Evolutionary conservation across 176 grass and related monocot species (phyloP).

Genomic region (Musa schizocarpa): DNA sequence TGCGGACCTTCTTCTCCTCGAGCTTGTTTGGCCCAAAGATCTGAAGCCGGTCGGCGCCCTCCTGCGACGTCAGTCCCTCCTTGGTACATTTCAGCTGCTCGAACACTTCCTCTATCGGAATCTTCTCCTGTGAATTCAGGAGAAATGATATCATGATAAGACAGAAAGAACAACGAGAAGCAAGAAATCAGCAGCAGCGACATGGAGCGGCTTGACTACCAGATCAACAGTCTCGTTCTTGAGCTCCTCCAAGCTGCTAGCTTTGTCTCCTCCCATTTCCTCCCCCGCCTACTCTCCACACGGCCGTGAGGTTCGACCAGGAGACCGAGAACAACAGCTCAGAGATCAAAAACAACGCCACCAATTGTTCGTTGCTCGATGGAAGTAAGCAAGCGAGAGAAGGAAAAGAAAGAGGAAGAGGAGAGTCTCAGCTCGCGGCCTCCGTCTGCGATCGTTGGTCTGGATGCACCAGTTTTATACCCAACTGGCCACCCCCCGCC

Average conservation of each 20-base stretch:
- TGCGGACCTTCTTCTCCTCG: constrained; percentile 72
- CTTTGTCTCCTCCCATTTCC: not conserved
- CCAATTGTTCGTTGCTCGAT: too few species aligned
- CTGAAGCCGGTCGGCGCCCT: constrained; percentile 48
- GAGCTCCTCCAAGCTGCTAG: constrained; percentile 41
- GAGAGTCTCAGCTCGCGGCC: too few species aligned
- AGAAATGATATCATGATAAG: not conserved
- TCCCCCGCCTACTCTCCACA: not conserved
- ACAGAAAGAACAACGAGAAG: not conserved
- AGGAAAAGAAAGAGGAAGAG: too few species aligned
- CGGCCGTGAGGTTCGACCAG: too few species aligned
- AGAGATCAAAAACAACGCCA: too few species aligned
- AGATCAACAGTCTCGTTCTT: constrained; percentile 87
- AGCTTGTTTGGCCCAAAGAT: constrained; percentile 94
- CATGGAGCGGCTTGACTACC: constrained; percentile 31
- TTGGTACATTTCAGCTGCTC: constrained; percentile 94
- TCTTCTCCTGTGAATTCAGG: constrained; percentile 49
- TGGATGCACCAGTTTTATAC: too few species aligned
- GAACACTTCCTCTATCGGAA: constrained; percentile 97
- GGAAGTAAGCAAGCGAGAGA: too few species aligned
- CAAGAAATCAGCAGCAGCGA: not conserved
- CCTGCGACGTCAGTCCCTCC: constrained; percentile 63
- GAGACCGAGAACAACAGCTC: too few species aligned
- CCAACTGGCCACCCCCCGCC: too few species aligned
- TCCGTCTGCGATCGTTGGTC: too few species aligned